These are phyloP conservation scores for Maudiozyma serrabonitensis DNA, from an alignment of 805 yeast species.

Conservation along the genomic window DNA sequence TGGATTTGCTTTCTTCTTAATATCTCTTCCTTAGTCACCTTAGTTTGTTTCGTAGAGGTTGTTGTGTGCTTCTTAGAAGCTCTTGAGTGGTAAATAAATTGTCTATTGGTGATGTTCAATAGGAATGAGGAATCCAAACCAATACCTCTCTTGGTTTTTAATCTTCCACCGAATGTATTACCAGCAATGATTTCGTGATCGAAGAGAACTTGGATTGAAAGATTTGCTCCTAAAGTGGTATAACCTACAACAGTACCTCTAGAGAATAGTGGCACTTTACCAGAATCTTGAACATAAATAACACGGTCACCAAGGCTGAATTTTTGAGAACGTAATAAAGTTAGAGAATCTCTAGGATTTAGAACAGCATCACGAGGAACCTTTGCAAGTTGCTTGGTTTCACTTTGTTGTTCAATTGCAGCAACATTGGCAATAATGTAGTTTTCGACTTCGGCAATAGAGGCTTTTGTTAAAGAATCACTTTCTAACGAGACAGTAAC, in stretches of 20 bases:
- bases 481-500: constrained; percentile 64
- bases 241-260: constrained; percentile 88
- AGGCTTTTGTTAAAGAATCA: constrained; percentile 60
- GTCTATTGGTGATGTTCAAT: constrained; percentile 65
- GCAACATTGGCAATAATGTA: constrained; percentile 39
- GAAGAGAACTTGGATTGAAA: constrained; percentile 68
- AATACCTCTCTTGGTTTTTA: constrained; percentile 71
- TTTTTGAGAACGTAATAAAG: constrained; percentile 60
- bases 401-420: constrained; percentile 36
- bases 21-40: background rate
- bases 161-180: constrained; percentile 66
- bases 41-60: background rate
- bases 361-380: constrained; percentile 81
- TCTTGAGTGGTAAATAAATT: constrained; percentile 65
- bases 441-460: constrained; percentile 59
- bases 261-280: constrained; percentile 78
- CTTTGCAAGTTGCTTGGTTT: constrained; percentile 54
- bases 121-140: constrained; percentile 74
- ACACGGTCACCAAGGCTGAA: constrained; percentile 88
- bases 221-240: constrained; percentile 41
- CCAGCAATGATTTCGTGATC: constrained; percentile 81
- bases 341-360: constrained; percentile 63
- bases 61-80: constrained; percentile 35
- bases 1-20: background rate
- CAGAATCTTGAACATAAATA: constrained; percentile 71